Evolutionary conservation across 805 yeast species (phyloP).

Genomic region (Ogataea populi-albae): DNA sequence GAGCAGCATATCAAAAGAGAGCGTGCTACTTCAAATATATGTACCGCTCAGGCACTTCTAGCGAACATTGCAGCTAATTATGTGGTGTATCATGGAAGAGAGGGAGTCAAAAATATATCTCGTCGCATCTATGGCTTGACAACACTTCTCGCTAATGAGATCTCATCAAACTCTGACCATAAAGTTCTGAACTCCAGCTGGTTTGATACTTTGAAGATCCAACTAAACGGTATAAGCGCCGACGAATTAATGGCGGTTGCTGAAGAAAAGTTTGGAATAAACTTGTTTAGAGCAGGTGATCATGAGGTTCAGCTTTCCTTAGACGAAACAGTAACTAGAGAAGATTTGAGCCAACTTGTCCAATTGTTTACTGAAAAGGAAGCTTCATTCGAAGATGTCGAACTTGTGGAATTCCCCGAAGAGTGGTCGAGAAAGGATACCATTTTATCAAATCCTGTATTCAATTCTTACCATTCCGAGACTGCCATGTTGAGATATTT

Average conservation of each 20-base stretch:
- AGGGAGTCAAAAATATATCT: constrained; percentile 79
- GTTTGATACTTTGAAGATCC: constrained; percentile 85
- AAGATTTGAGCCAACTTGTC: constrained; percentile 58
- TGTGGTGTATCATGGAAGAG: constrained; percentile 94
- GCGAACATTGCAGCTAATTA: constrained; percentile 96
- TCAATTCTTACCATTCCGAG: constrained; percentile 87
- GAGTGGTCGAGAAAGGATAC: constrained; percentile 53
- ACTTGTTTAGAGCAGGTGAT: constrained; percentile 66
- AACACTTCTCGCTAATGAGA: constrained; percentile 60
- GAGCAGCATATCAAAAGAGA: constrained; percentile 98
- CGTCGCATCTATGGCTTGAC: constrained; percentile 72
- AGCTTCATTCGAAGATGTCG: constrained; percentile 20
- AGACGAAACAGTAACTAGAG: constrained; percentile 79
- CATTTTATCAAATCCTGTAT: constrained; percentile 70
- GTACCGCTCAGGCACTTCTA: constrained; percentile 95
- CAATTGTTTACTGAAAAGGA: constrained; percentile 53
- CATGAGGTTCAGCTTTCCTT: constrained; percentile 69
- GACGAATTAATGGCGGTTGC: constrained; percentile 59
- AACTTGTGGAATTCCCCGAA: constrained; percentile 49
- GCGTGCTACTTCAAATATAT: constrained; percentile 95
- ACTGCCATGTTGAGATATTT: constrained; percentile 92
- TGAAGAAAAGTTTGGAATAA: constrained; percentile 60
- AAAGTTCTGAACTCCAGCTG: constrained; percentile 55
- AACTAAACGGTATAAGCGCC: constrained; percentile 49
- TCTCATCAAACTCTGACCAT: constrained; percentile 43